Evolutionary conservation across 1,284 basidiomycete species (phyloP).

Genomic region (Wolfiporia cocos): DNA sequence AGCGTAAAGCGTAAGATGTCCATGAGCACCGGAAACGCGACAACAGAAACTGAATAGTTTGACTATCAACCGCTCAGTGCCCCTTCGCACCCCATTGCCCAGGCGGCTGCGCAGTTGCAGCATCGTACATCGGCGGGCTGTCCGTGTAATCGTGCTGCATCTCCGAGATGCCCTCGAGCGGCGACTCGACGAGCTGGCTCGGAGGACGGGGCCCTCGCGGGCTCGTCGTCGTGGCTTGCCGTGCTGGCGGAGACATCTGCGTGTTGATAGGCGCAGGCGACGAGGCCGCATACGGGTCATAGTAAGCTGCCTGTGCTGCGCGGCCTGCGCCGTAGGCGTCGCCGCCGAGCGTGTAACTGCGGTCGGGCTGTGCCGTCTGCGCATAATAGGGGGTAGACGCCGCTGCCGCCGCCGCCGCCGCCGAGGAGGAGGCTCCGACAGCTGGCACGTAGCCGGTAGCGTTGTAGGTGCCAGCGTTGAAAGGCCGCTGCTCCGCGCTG

Average conservation of each 20-base stretch:
- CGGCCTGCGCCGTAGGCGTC: slow-evolving; percentile 42
- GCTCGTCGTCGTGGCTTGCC: slow-evolving; percentile 12
- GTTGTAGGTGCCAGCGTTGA: slow-evolving; percentile 37
- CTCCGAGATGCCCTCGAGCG: slow-evolving; percentile 10
- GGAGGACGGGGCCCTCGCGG: slow-evolving; percentile 16
- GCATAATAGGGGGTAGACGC: slow-evolving; percentile 19
- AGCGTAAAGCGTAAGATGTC: neutral
- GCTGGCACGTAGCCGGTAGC: slow-evolving; percentile 25
- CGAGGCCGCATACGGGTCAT: slow-evolving; percentile 16
- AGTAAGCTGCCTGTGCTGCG: slow-evolving; percentile 13
- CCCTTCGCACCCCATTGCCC: slow-evolving; percentile 48
- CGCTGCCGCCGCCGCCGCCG: slow-evolving; percentile 13
- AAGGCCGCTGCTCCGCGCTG: slow-evolving; percentile 28
- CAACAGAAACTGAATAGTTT: too few species aligned
- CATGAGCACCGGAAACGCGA: too few species aligned
- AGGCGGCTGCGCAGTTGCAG: slow-evolving; percentile 38
- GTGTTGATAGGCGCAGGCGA: slow-evolving; percentile 20
- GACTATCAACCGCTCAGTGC: too few species aligned
- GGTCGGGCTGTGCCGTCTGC: slow-evolving; percentile 34
- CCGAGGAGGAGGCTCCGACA: slow-evolving; percentile 12
- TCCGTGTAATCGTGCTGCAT: slow-evolving; percentile 35
- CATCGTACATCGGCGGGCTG: slow-evolving; percentile 59
- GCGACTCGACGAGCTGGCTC: slow-evolving; percentile 14
- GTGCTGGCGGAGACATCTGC: slow-evolving; percentile 6
- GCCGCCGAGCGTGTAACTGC: slow-evolving; percentile 51